A percentile compares a stretch with the other conserved stretches of the same genome.
Conservation (phyloP, 73 alveolate genomes). For the Halteria grandinella region DNA sequence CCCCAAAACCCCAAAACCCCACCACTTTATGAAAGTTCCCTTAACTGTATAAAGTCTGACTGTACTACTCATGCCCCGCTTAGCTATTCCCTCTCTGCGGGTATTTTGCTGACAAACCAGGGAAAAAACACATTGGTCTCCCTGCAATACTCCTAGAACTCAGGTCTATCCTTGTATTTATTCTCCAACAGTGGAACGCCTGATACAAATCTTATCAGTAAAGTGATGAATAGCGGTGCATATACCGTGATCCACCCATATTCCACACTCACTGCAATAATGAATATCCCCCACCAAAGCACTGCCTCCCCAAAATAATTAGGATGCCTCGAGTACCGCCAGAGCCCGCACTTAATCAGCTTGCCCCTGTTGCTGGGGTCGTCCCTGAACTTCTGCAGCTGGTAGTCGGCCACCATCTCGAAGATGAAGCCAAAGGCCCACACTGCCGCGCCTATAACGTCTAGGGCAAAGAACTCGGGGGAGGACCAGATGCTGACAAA, state of each 20-base stretch:
- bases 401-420: slow-evolving; percentile 40
- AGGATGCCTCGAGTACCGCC: slow-evolving; percentile 85
- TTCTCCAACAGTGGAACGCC: slow-evolving; percentile 68
- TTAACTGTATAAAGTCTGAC: too few species aligned
- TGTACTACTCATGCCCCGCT: too few species aligned
- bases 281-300: slow-evolving; percentile 73
- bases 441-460: slow-evolving; percentile 28
- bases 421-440: slow-evolving; percentile 22
- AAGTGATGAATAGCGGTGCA: slow-evolving; percentile 36
- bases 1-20: too few species aligned
- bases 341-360: slow-evolving; percentile 61
- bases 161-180: slow-evolving; percentile 48
- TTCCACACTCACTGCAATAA: slow-evolving; percentile 63
- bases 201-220: slow-evolving; percentile 43
- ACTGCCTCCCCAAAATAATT: slow-evolving; percentile 81
- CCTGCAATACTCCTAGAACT: slow-evolving; percentile 5
- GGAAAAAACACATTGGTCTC: slow-evolving; percentile 43
- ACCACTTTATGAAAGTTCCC: too few species aligned
- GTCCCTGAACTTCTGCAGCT: neutral
- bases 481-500: slow-evolving; percentile 30
- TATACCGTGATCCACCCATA: slow-evolving; percentile 55
- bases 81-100: too few species aligned
- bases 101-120: too few species aligned
- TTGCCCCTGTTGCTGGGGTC: slow-evolving; percentile 40
- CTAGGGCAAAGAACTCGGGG: slow-evolving; percentile 21